Conservation (phyloP, 495 filamentous ascomycete genomes). For the Immersiella caudata region DNA sequence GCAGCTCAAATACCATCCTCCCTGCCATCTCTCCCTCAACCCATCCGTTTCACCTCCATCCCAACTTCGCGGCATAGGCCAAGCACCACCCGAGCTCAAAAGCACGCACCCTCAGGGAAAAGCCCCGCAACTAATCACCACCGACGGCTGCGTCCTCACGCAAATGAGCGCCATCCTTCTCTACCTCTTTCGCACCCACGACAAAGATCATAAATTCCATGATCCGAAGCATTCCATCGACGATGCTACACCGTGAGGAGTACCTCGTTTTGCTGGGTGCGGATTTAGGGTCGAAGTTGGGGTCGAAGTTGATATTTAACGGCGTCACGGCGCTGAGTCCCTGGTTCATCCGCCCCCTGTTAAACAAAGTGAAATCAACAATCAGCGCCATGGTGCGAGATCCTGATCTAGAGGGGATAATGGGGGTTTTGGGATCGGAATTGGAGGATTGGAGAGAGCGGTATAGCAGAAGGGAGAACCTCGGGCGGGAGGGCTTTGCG, state of each 20-base stretch:
- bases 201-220: background rate
- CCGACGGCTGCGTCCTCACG: background rate
- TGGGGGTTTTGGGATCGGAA: background rate
- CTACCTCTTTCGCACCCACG: background rate
- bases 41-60: background rate
- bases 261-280: background rate
- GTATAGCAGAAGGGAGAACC: background rate
- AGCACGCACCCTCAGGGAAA: background rate
- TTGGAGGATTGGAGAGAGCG: background rate
- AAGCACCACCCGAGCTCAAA: background rate
- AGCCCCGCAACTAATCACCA: background rate
- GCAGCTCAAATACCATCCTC: background rate
- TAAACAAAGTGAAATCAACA: background rate
- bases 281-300: slow-evolving; percentile 1
- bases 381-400: background rate
- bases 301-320: background rate
- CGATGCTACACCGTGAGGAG: background rate
- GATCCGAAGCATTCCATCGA: background rate
- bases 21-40: background rate
- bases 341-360: background rate
- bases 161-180: slow-evolving; percentile 2
- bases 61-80: background rate
- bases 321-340: background rate
- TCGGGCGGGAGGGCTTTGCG: background rate
- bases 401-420: background rate